Evolutionary conservation across 208 protist species (phyloP), one percentile per base, ranked within the genome.

Genomic region (Crithidia sp.): DNA sequence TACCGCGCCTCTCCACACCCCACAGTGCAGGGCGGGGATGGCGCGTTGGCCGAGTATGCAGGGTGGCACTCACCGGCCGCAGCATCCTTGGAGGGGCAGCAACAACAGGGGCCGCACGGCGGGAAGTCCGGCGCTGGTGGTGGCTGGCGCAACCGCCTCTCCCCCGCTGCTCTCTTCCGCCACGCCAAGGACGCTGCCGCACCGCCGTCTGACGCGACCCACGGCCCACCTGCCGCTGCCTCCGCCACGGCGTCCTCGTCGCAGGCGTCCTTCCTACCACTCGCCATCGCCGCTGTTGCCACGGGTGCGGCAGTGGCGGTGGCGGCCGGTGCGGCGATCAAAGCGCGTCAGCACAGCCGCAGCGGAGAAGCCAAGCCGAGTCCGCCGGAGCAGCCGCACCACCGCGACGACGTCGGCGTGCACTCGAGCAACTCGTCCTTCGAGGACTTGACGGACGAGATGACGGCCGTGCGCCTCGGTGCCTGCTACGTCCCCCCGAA

Each of bases 371-470:
- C 28, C 28, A 28, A 28, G 28, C 28, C 28, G 28, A 28, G 28
- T 28, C 28, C 28, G 28, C 28, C 28, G 28, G 28, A 28, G 28
- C 28, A 28, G 28, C 28, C 28, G 28, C 28, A 28, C 28, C 28
- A 28, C 28, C 28, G 28, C 28, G n/a, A 40, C 36, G 40, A 54
- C 14, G 37, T 0, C 28, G n/a, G 40, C 9, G 43, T 4, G 2
- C 0, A 17, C 41, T 79, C 74, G 52, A 79, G 74, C 47, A 40
- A n/a, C 47, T 79, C 74, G 37, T 79, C 74, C 28, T 79, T 79
- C 43, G 74, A 79, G 74, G 74, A 79, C 47, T 54, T 79, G 41
- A 50, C 66, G 0, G 74, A 79, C 17, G 74, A 79, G 41, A 74
- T 79, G 74, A 79, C 74, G 6, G 74, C 74, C 39, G 70, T 72